Conservation (phyloP, 441 rosid species). For the Bruguiera hainesii region DNA sequence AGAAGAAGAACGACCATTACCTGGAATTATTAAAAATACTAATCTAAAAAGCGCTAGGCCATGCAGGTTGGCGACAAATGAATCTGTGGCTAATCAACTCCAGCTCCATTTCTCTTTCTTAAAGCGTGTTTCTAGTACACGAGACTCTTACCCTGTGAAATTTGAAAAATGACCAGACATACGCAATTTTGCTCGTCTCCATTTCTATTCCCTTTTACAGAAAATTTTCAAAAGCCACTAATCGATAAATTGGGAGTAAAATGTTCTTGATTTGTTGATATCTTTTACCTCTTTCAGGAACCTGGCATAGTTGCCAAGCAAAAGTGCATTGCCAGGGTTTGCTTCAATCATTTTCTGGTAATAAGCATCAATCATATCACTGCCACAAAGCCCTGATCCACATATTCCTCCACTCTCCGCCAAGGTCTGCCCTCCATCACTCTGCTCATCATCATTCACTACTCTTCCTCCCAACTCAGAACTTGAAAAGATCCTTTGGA, state of each 20-base stretch:
- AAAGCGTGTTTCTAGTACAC: too few species aligned
- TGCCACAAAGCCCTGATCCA: slow-evolving; percentile 38
- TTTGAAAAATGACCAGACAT: too few species aligned
- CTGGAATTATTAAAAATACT: background rate
- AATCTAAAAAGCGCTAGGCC: background rate
- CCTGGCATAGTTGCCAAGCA: slow-evolving; percentile 61
- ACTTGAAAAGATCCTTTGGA: slow-evolving; percentile 36
- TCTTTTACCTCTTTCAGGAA: slow-evolving; percentile 57
- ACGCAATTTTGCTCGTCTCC: too few species aligned
- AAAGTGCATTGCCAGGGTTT: slow-evolving; percentile 48
- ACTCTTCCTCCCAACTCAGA: slow-evolving; percentile 40
- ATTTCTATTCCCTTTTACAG: too few species aligned
- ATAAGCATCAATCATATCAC: slow-evolving; percentile 47
- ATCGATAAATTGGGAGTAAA: background rate
- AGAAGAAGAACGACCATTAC: background rate
- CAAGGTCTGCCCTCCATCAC: slow-evolving; percentile 24
- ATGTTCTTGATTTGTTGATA: background rate
- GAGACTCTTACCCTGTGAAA: too few species aligned
- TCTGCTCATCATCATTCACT: slow-evolving; percentile 16
- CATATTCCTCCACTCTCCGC: slow-evolving; percentile 32
- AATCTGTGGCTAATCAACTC: too few species aligned
- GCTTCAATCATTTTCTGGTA: slow-evolving; percentile 47
- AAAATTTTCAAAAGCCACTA: background rate
- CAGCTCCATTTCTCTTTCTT: too few species aligned
- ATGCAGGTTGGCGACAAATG: background rate